Conservation (phyloP, 805 yeast genomes). For the Candida insectorum region DNA sequence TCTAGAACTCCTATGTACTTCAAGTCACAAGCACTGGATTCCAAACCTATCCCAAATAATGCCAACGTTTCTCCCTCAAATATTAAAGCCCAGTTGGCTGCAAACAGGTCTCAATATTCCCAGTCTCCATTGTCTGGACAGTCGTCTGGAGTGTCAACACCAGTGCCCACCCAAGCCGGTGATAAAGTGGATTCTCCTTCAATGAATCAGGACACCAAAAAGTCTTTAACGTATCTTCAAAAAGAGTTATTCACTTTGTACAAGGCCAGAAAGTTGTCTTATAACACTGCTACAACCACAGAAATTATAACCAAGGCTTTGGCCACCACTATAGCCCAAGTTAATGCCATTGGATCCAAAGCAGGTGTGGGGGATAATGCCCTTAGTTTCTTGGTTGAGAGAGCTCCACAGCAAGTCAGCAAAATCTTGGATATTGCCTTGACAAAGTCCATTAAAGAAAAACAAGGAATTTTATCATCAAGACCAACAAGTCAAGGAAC, state of each 20-base stretch:
- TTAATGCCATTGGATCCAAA: slow-evolving; percentile 81
- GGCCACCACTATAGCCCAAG: slow-evolving; percentile 90
- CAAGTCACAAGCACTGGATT: slow-evolving; percentile 19
- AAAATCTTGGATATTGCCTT: slow-evolving; percentile 77
- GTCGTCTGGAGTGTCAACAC: slow-evolving; percentile 14
- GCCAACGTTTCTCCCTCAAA: slow-evolving; percentile 10
- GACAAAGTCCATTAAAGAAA: slow-evolving; percentile 65
- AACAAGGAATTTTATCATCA: slow-evolving; percentile 25
- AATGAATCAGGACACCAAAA: slow-evolving; percentile 59
- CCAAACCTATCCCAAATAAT: slow-evolving; percentile 1
- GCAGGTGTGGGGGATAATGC: slow-evolving; percentile 81
- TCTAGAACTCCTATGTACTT: slow-evolving; percentile 33
- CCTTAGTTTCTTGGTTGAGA: slow-evolving; percentile 70
- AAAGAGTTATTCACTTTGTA: slow-evolving; percentile 80
- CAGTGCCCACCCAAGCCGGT: background rate
- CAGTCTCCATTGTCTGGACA: slow-evolving; percentile 12
- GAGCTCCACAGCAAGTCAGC: slow-evolving; percentile 77
- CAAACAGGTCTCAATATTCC: slow-evolving; percentile 32
- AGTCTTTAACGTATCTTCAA: slow-evolving; percentile 78
- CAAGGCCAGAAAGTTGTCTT: slow-evolving; percentile 65
- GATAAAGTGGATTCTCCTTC: slow-evolving; percentile 20
- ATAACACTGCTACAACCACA: slow-evolving; percentile 79
- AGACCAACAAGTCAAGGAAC: slow-evolving; percentile 16
- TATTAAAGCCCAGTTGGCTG: slow-evolving; percentile 47
- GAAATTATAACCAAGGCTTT: slow-evolving; percentile 84